Percentiles rank a stretch among this genome's conserved stretches.
These are phyloP conservation scores for Rhodotorula sp. DNA, from an alignment of 1,284 basidiomycete genomes.

Conservation along the genomic window DNA sequence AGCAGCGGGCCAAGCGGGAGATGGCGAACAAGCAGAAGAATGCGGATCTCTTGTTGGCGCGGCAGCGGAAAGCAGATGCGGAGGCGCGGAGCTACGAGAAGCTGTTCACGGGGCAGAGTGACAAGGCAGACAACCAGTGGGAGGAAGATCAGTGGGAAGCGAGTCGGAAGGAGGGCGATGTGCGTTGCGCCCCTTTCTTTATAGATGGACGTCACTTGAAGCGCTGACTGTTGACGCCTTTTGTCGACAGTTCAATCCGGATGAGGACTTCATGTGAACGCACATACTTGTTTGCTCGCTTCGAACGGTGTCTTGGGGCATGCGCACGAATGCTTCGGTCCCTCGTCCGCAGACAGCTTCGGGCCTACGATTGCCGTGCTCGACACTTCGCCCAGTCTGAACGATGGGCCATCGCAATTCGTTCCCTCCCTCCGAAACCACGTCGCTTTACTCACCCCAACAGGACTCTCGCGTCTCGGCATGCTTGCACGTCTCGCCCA, in stretches of 20 bases:
- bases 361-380: no score
- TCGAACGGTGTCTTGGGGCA: no score
- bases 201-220: no score
- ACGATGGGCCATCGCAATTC: no score
- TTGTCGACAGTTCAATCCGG: conserved; percentile 25
- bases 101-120: neutral
- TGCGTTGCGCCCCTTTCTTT: neutral
- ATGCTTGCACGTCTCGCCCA: no score
- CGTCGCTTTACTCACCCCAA: no score
- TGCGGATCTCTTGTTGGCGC: conserved; percentile 64
- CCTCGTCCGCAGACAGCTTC: no score
- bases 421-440: no score
- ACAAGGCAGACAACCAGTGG: conserved; percentile 49
- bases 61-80: conserved; percentile 68
- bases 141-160: conserved; percentile 30
- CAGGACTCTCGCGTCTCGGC: no score
- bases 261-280: conserved; percentile 41
- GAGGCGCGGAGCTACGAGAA: conserved; percentile 49
- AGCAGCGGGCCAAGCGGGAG: conserved; percentile 65
- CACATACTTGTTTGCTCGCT: no score
- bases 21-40: conserved; percentile 67
- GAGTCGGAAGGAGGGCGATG: conserved; percentile 28
- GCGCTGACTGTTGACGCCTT: neutral
- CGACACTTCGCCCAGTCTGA: no score
- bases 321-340: no score